Evolutionary conservation across 345 rosid genomes (phyloP), one percentile per base, ranked within the genome.

Genomic region (Bruguiera sexangula): DNA sequence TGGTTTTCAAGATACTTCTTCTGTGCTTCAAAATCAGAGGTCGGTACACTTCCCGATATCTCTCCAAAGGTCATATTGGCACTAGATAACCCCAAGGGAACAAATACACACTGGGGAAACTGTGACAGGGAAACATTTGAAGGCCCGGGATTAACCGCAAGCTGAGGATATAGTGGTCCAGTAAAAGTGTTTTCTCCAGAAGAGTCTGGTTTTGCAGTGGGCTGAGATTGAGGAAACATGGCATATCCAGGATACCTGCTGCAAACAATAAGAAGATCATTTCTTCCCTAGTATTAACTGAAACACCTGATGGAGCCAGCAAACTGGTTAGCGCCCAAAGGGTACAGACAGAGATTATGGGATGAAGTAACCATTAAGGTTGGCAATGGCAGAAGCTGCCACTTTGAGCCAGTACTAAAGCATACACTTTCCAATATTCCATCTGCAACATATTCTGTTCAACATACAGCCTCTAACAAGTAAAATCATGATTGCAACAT

Each of bases 221-320:
- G 65, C 56, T 52, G 72, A 37, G 66, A 71, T 60, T 78, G 78
- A 67, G 89, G 76, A 68, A 70, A 75, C 66, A 78, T 61, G 21
- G 85, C 82, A 75, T 81, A 75, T 63, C 93, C 89, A 43, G 88
- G 85, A 74, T 89, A 80, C 91, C 96, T 90, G 10, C 9, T 10
- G 67, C 31, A 64, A 58, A 67, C 20, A 36, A 9, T 20, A 20
- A 18, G 22, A 27, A 55, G 21, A 51, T 24, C 26, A 56, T 8
- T 34, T 54, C 10, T 24, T 18, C 20, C 18, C n/a, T 18, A 16
- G 11, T 21, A 10, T 16, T 3, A 43, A 43, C 52, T 10, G 46
- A 8, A 54, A n/a, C 46, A 39, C 3, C 48, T 22, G 31, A 30
- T 20, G 15, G 68, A 13, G 29, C 7, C 1, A 10, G 22, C 20